A percentile compares a stretch with the other conserved stretches of the same genome.
Conservation (phyloP, 208 protist species). For the Trypanosoma scelopori region DNA sequence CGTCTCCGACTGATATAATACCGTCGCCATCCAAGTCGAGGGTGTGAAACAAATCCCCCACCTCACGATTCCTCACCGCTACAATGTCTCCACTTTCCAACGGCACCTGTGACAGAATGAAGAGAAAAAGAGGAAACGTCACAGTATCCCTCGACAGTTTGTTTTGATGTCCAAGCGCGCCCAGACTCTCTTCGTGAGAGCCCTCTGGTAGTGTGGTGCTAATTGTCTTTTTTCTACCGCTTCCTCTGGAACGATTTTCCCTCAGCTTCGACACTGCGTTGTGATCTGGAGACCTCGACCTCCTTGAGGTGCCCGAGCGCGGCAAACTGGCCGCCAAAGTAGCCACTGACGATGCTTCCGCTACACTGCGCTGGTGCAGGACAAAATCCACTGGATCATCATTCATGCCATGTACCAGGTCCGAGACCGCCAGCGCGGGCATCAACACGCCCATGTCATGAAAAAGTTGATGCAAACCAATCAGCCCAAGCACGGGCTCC, state of each 20-base stretch:
- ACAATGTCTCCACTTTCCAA: conserved; percentile 24
- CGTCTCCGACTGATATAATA: conserved; percentile 44
- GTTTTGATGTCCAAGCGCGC: background rate
- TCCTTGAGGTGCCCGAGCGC: background rate
- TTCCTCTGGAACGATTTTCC: background rate
- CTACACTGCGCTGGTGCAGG: conserved; percentile 15
- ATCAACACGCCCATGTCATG: conserved; percentile 38
- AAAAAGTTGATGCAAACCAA: conserved; percentile 51
- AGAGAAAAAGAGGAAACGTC: conserved; percentile 64
- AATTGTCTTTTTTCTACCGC: background rate
- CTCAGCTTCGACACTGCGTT: background rate
- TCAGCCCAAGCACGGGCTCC: conserved; percentile 32
- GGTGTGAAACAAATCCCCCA: conserved; percentile 39
- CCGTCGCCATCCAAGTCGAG: conserved; percentile 67
- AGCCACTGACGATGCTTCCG: conserved; percentile 8
- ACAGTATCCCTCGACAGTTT: conserved; percentile 22
- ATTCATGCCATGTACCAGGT: conserved; percentile 41
- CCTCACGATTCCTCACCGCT: conserved; percentile 26
- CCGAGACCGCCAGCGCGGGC: conserved; percentile 52
- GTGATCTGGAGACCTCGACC: background rate
- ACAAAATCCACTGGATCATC: conserved; percentile 28
- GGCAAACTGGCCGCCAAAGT: background rate
- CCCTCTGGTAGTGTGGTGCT: background rate
- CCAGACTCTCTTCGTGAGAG: background rate
- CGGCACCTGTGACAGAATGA: conserved; percentile 42